These are phyloP conservation scores for Tinospora cordifolia DNA, from an alignment of 164 flowering plant genomes.

Conservation along the genomic window DNA sequence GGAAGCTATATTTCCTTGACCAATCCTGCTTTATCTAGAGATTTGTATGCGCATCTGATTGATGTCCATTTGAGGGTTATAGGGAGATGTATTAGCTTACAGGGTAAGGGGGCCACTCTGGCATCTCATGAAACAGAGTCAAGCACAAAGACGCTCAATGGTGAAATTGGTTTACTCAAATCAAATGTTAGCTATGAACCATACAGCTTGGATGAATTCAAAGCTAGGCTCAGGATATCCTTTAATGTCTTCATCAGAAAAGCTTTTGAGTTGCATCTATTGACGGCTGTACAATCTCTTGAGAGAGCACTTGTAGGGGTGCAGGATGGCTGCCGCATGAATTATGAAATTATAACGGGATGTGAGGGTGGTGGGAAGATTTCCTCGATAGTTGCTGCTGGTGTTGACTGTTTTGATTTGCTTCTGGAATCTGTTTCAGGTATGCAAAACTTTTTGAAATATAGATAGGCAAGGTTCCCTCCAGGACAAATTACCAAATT, in stretches of 20 bases:
- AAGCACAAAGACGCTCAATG: constrained; percentile 38
- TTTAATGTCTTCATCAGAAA: constrained; percentile 44
- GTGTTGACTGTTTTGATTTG: constrained; percentile 75
- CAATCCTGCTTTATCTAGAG: constrained; percentile 35
- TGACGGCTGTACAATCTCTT: constrained; percentile 50
- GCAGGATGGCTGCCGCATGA: constrained; percentile 32
- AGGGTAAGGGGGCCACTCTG: constrained; percentile 65
- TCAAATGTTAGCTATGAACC: constrained; percentile 19
- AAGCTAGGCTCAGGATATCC: constrained; percentile 62
- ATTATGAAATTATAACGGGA: constrained; percentile 47
- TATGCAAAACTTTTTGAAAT: constrained; percentile 16
- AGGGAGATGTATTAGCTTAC: constrained; percentile 71
- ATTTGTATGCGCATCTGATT: constrained; percentile 47
- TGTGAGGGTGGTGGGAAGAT: constrained; percentile 47
- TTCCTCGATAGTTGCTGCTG: constrained; percentile 69
- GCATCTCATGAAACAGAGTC: constrained; percentile 64
- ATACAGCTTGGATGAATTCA: constrained; percentile 47
- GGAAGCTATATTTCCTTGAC: constrained; percentile 45
- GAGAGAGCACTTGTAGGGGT: constrained; percentile 84
- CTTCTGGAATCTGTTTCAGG: constrained; percentile 75
- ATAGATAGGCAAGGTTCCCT: no score
- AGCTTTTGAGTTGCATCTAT: constrained; percentile 52
- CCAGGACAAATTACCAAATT: no score
- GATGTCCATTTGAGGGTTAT: constrained; percentile 56
- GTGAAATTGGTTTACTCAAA: constrained; percentile 19